phyloP scores from a whole-genome alignment of 1,284 basidiomycete genomes.

The Puccinia hordei region DNA sequence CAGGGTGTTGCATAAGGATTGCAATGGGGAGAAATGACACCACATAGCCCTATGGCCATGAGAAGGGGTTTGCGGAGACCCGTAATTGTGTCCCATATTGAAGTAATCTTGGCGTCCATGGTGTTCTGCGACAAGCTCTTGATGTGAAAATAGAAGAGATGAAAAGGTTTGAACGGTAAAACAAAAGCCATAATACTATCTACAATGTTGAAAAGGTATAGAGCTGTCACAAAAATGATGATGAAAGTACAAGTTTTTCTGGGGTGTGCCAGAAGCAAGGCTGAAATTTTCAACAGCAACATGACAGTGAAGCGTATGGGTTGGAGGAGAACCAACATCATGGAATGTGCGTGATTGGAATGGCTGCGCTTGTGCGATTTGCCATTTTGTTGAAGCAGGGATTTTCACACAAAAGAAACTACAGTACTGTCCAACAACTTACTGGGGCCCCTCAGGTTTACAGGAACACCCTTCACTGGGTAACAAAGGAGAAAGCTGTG shows the following conservation, averaged over 20 bases:
- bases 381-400: neutral
- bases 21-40: neutral
- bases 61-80: neutral
- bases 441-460: neutral
- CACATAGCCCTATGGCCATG: neutral
- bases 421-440: neutral
- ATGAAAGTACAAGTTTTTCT: neutral
- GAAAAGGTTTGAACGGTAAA: constrained; percentile 13
- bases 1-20: neutral
- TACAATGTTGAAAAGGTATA: neutral
- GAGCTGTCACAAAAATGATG: neutral
- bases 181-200: constrained; percentile 1
- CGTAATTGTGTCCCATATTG: neutral
- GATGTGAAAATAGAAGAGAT: neutral
- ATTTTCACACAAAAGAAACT: neutral
- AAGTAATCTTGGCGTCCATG: neutral
- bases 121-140: neutral
- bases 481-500: neutral
- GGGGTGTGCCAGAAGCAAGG: neutral
- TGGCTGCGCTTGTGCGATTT: neutral
- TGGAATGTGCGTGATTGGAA: neutral
- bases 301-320: neutral
- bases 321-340: neutral
- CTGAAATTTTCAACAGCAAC: neutral
- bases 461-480: neutral